Base-by-base conservation (phyloP, 331 rosid species). In the Telfairia occidentalis region DNA sequence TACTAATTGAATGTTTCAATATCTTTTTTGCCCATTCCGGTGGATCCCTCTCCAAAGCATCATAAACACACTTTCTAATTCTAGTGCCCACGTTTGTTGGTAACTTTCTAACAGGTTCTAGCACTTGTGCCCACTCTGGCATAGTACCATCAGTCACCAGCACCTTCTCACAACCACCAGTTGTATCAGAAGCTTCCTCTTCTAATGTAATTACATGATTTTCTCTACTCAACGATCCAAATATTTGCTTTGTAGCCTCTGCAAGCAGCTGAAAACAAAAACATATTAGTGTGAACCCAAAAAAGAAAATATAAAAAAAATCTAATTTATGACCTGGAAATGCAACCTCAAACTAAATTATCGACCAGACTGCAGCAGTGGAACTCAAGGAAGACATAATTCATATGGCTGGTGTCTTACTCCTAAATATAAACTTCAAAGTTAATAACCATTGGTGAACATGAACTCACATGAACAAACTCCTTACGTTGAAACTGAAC, bases 21-120 rank as follows among this genome's bases (percentile, higher is more conserved):
- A 71, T 86, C 82, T 87, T 83, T 84, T 66, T 92, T 1, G 96
- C 99, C 99, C 99, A 95, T 43, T 95, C 99, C 5, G 99, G 99
- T 4, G 99, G 99, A 81, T 82, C 70, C 88, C 80, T 90, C 0
- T 18, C 84, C 82, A 95, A 80, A 59, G 99, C 97, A 11, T 92
- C 97, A 78, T 92, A 75, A 60, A 95, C 97, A 82, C 99, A 95
- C 88, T 83, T 95, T 76, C 99, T 85, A 78, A 95, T 95, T 86
- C 99, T 89, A 46, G 99, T 95, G 75, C 99, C 99, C 59, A 95
- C 99, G 81, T 95, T 95, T 80, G 99, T 95, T 45, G 99, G 99
- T 72, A 95, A 88, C 78, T 95, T 95, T 82, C 89, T 85, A 65
- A 90, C 99, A 83, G 99, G 99, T 77, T 92, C 99, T 54, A 95